These are phyloP conservation scores for Pythium coloratum DNA, from an alignment of 352 stramenopile genomes.

Conservation along the genomic window DNA sequence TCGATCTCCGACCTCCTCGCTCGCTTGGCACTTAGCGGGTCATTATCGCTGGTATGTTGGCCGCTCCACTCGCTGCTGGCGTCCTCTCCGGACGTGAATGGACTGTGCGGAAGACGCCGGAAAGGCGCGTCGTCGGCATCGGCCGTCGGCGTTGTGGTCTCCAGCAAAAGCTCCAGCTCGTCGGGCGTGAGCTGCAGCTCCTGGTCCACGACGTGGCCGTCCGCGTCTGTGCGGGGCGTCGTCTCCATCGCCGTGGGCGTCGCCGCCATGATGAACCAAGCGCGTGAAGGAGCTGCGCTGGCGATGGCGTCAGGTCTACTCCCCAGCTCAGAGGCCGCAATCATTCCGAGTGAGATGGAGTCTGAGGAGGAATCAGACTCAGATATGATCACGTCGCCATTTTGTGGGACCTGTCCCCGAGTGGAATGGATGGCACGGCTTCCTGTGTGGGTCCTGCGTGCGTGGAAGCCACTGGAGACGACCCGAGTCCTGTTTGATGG, in stretches of 20 bases:
- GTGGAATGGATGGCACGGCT: no score
- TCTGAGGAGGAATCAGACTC: no score
- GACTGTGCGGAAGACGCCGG: not conserved
- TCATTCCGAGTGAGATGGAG: no score
- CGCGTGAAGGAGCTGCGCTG: not conserved
- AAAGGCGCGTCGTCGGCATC: not conserved
- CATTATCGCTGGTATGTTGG: slow-evolving; percentile 1
- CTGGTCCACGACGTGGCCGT: slow-evolving; percentile 1
- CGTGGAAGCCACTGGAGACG: no score
- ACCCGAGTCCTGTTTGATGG: no score
- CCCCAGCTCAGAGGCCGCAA: no score
- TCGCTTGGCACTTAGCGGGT: slow-evolving; percentile 18
- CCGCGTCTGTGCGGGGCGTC: no score
- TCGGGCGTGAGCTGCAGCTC: slow-evolving; percentile 28
- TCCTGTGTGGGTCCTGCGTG: no score
- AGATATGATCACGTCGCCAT: no score
- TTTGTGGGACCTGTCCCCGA: no score
- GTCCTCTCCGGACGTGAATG: slow-evolving; percentile 21
- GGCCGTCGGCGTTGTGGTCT: slow-evolving; percentile 26
- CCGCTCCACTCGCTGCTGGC: slow-evolving; percentile 1
- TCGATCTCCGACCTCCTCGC: slow-evolving; percentile 55
- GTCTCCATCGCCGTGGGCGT: slow-evolving; percentile 9
- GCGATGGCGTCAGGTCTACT: not conserved
- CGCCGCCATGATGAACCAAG: no score
- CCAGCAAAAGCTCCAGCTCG: slow-evolving; percentile 23